Evolutionary conservation across 441 rosid species (phyloP).

Genomic region (Brassica balearica): DNA sequence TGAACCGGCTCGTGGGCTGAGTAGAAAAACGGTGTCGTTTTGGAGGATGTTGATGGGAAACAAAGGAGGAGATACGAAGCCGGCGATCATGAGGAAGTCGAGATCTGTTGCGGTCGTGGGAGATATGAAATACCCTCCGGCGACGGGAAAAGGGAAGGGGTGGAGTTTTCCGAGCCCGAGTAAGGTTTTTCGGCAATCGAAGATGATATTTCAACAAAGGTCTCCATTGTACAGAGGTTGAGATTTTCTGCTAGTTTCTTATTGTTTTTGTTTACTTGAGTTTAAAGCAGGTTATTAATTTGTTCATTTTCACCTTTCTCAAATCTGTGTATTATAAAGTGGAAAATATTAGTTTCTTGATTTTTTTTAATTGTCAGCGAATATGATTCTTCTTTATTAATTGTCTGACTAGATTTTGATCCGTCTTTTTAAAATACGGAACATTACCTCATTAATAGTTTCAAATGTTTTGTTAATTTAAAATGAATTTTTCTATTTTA

Average conservation of each 20-base stretch:
- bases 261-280: background rate
- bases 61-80: slow-evolving; percentile 42
- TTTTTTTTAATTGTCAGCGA: background rate
- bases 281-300: slow-evolving; percentile 13
- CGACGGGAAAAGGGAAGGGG: slow-evolving; percentile 45
- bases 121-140: slow-evolving; percentile 40
- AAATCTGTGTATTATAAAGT: slow-evolving; percentile 13
- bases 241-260: slow-evolving; percentile 22
- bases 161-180: slow-evolving; percentile 69
- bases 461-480: too few relatives aligned
- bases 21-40: slow-evolving; percentile 48
- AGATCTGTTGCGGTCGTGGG: slow-evolving; percentile 49
- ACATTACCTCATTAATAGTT: too few relatives aligned
- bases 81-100: slow-evolving; percentile 64
- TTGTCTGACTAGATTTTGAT: too few relatives aligned
- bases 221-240: slow-evolving; percentile 62
- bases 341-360: background rate
- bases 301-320: slow-evolving; percentile 18
- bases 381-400: background rate
- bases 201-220: slow-evolving; percentile 54
- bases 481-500: too few relatives aligned
- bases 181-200: slow-evolving; percentile 63
- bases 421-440: too few relatives aligned
- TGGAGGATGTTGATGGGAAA: slow-evolving; percentile 55
- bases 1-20: slow-evolving; percentile 17